Conservation (phyloP, 495 filamentous ascomycete genomes). For the Talaromyces borbonicus region DNA sequence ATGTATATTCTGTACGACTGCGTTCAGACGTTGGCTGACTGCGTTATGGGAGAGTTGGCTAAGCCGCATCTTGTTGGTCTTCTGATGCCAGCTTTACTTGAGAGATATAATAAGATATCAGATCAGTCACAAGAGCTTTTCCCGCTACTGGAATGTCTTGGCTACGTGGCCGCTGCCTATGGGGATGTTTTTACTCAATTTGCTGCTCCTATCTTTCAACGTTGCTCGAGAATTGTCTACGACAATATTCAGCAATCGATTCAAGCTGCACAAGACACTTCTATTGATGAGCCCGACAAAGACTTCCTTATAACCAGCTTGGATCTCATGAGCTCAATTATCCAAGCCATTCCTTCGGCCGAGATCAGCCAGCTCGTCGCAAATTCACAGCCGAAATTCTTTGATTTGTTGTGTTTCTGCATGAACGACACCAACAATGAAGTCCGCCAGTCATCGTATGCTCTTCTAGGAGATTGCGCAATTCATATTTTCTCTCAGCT, state of each 20-base stretch:
- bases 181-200: constrained; percentile 75
- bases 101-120: constrained; percentile 75
- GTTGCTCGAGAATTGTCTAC: constrained; percentile 86
- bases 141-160: constrained; percentile 87
- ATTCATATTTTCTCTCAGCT: constrained; percentile 89
- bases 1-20: constrained; percentile 99
- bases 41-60: constrained; percentile 70
- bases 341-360: constrained; percentile 73
- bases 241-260: constrained; percentile 73
- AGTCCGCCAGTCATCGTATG: constrained; percentile 93
- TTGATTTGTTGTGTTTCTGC: constrained; percentile 80
- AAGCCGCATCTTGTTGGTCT: constrained; percentile 67
- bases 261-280: constrained; percentile 50
- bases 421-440: constrained; percentile 90
- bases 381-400: constrained; percentile 70
- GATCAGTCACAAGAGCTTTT: constrained; percentile 93
- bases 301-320: constrained; percentile 96
- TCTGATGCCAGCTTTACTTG: constrained; percentile 90
- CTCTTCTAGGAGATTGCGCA: constrained; percentile 89
- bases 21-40: constrained; percentile 92
- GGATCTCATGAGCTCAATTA: constrained; percentile 86
- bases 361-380: constrained; percentile 68
- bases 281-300: constrained; percentile 78
- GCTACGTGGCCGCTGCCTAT: constrained; percentile 84
- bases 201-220: constrained; percentile 69